These are phyloP conservation scores for Botrytis aclada DNA, from an alignment of 2,329 filamentous ascomycete species.

Conservation along the genomic window DNA sequence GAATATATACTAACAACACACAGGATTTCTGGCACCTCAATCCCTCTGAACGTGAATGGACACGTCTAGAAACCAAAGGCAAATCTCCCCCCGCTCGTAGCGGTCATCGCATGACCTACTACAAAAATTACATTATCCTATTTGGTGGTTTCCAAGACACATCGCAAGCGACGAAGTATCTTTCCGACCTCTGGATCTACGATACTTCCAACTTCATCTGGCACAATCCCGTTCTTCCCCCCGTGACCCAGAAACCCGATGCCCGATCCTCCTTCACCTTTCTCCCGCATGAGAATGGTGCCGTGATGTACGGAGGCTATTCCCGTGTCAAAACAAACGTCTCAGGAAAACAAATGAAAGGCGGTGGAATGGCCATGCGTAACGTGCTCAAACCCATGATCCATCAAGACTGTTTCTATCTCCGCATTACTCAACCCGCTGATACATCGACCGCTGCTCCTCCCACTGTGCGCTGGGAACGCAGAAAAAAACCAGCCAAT, in stretches of 20 bases:
- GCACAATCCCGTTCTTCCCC: constrained; percentile 71
- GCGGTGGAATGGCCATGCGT: constrained; percentile 55
- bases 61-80: constrained; percentile 74
- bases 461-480: constrained; percentile 84
- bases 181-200: constrained; percentile 93
- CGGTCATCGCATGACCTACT: constrained; percentile 94
- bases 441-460: constrained; percentile 64
- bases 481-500: constrained; percentile 88
- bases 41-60: constrained; percentile 82
- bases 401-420: constrained; percentile 92
- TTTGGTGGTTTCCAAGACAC: constrained; percentile 98
- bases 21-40: constrained; percentile 81
- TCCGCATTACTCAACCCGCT: constrained; percentile 73
- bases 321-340: constrained; percentile 78
- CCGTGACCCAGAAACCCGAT: constrained; percentile 83
- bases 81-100: constrained; percentile 80
- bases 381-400: constrained; percentile 82
- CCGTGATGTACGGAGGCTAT: constrained; percentile 90
- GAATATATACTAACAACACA: neutral
- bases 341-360: constrained; percentile 61
- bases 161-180: constrained; percentile 88
- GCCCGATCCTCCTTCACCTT: constrained; percentile 88
- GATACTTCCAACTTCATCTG: constrained; percentile 85
- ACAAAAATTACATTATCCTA: constrained; percentile 92
- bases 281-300: constrained; percentile 84